Conservation (phyloP, 2,329 filamentous ascomycete genomes). For the Pseudocercospora pini-densiflorae region DNA sequence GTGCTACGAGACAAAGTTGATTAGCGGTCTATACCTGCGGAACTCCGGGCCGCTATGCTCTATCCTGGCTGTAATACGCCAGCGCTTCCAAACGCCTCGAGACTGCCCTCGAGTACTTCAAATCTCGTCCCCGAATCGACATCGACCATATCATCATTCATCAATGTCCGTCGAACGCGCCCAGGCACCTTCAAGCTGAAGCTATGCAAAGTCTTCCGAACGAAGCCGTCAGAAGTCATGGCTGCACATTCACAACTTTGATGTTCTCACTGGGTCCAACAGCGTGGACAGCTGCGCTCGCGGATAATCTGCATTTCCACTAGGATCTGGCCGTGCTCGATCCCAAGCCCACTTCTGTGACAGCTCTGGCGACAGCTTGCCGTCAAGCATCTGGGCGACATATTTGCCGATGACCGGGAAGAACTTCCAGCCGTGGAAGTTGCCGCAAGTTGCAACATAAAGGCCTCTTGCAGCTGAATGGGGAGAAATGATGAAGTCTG, state of each 20-base stretch:
- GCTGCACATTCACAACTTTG: conserved; percentile 13
- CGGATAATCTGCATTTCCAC: conserved; percentile 61
- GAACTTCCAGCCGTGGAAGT: conserved; percentile 46
- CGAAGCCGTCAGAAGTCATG: neutral
- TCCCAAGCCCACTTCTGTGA: conserved; percentile 62
- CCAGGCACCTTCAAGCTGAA: neutral
- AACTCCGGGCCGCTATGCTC: conserved; percentile 3
- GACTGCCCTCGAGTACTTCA: neutral
- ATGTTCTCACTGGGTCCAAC: conserved; percentile 38
- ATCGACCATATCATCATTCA: neutral
- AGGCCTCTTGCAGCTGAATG: conserved; percentile 48
- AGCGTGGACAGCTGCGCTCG: conserved; percentile 62
- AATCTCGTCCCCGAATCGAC: neutral
- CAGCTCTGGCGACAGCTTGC: conserved; percentile 50
- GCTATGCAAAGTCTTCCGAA: neutral
- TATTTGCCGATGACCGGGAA: conserved; percentile 44
- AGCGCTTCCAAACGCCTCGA: neutral
- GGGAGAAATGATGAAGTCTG: conserved; percentile 56
- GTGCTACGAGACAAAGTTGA: neutral
- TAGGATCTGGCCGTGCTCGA: conserved; percentile 59
- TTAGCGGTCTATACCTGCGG: neutral
- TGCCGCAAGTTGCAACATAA: conserved; percentile 53
- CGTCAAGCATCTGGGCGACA: conserved; percentile 42
- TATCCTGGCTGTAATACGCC: neutral
- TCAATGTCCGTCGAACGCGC: neutral